Evolutionary conservation across 176 grass and related monocot species (phyloP), one percentile per base, ranked within the genome.

Genomic region (Ampelocalamus luodianensis): DNA sequence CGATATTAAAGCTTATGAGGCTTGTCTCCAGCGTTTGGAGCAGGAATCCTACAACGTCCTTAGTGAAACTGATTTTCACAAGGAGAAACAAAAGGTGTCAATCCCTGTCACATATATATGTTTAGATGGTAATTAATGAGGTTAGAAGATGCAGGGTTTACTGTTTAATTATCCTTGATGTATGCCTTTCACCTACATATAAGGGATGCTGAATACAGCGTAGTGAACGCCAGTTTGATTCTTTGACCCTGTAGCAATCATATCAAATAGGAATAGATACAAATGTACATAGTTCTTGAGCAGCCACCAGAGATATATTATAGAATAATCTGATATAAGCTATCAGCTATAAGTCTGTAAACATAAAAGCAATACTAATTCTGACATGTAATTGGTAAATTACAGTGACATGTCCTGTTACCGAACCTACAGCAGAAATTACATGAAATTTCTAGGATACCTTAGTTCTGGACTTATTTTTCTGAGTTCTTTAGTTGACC

Each of bases 1-100:
- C 71, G 93, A 99, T 42, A 96, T 94, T 80, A 93, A 96, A 92
- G 88, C 92, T 63, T 99, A 99, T 77, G 97, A 99, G 83, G 61
- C 90, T 14, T 96, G 88, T 79, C 88, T 96, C 68, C 90, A 94
- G 78, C 73, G 79, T 39, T 88, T 90, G 83, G 90, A 94, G 60
- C 74, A 85, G 61, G 93, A 99, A 82, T 86, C 86, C 23, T 92
- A 84, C 65, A 89, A 82, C 37, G 16, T 94, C 77, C 93, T 99
- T 49, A 99, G 88, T 23, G 97, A 96, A 78, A 73, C 86, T 36
- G 88, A 94, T 53, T 99, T 99, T 73, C 77, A 79, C 23, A 89
- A 92, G 82, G 90, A 96, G 86, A 99, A 99, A 87, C 90, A 91
- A 54, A 96, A 92, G 97, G 93, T 99, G 68, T 43, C 15, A 1